Percentiles rank a stretch among this genome's conserved stretches.
Conservation (phyloP, 1,284 basidiomycete genomes). For the Irpex sp. region DNA sequence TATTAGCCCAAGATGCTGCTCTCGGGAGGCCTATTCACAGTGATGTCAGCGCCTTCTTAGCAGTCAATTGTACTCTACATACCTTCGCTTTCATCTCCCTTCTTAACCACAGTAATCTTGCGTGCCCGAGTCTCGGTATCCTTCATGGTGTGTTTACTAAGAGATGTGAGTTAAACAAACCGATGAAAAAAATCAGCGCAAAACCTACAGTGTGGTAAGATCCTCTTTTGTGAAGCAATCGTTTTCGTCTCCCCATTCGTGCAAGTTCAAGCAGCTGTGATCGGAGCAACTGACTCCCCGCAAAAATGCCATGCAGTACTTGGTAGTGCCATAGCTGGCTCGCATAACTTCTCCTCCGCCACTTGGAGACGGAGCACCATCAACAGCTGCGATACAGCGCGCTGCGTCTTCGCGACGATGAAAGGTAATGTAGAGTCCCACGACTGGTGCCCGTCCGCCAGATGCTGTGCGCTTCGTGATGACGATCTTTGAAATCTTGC, state of each 20-base stretch:
- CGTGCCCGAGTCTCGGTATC: slow-evolving; percentile 66
- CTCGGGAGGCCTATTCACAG: slow-evolving; percentile 57
- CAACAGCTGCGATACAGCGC: slow-evolving; percentile 87
- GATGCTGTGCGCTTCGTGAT: slow-evolving; percentile 86
- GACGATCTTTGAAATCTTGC: slow-evolving; percentile 94
- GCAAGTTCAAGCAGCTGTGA: slow-evolving; percentile 88
- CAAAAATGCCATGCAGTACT: slow-evolving; percentile 97
- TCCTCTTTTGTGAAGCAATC: slow-evolving; percentile 96
- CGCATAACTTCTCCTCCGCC: slow-evolving; percentile 78
- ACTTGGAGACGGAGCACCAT: slow-evolving; percentile 84
- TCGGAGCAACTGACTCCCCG: slow-evolving; percentile 84
- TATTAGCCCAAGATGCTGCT: slow-evolving; percentile 79
- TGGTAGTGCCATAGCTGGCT: slow-evolving; percentile 94
- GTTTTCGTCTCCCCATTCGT: slow-evolving; percentile 98
- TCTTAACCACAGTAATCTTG: slow-evolving; percentile 39
- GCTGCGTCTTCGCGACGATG: slow-evolving; percentile 93
- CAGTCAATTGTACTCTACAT: slow-evolving; percentile 19
- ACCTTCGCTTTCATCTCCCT: slow-evolving; percentile 62
- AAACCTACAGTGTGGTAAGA: slow-evolving; percentile 75
- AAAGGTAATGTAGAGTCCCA: slow-evolving; percentile 97
- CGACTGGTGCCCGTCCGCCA: slow-evolving; percentile 67
- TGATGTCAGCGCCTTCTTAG: slow-evolving; percentile 22
- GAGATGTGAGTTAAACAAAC: slow-evolving; percentile 16
- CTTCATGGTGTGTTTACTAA: slow-evolving; percentile 83
- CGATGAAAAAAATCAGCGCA: slow-evolving; percentile 5